These are phyloP conservation scores for Coniochaeta sp. DNA, from an alignment of 2,329 filamentous ascomycete genomes.

Conservation along the genomic window DNA sequence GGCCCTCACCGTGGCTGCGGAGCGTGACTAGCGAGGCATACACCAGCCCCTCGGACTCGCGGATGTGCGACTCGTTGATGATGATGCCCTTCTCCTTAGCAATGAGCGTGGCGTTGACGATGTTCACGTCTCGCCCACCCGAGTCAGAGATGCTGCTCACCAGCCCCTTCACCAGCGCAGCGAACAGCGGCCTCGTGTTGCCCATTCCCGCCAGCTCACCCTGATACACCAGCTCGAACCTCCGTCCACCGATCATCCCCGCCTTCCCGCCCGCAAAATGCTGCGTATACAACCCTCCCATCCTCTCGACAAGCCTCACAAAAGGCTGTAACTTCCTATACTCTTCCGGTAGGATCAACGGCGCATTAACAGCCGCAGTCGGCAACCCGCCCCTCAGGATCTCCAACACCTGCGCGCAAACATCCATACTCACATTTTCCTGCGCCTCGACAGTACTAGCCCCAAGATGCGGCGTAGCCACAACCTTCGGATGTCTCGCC, in stretches of 20 bases:
- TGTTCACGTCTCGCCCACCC: conserved; percentile 66
- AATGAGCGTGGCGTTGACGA: conserved; percentile 72
- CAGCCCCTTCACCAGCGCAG: conserved; percentile 71
- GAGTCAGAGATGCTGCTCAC: conserved; percentile 60
- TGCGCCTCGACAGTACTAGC: conserved; percentile 78
- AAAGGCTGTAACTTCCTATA: conserved; percentile 73
- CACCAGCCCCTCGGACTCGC: conserved; percentile 53
- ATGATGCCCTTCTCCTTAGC: conserved; percentile 72
- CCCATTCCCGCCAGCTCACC: conserved; percentile 64
- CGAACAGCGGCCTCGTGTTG: conserved; percentile 73
- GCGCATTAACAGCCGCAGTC: conserved; percentile 72
- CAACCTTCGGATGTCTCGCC: conserved; percentile 62
- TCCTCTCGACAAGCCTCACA: conserved; percentile 68
- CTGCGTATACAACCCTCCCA: conserved; percentile 74
- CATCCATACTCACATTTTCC: conserved; percentile 76
- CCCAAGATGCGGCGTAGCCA: conserved; percentile 73
- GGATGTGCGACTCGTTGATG: conserved; percentile 65
- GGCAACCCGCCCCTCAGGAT: conserved; percentile 68
- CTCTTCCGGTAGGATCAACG: conserved; percentile 74
- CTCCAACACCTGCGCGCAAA: conserved; percentile 71
- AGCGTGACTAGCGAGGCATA: conserved; percentile 69
- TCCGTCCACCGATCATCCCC: conserved; percentile 50
- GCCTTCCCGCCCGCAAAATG: conserved; percentile 48
- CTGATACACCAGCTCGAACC: conserved; percentile 71
- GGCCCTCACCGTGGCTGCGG: conserved; percentile 26